phyloP scores from a whole-genome alignment of 495 filamentous ascomycete species.

The Penicillium samsonianum region DNA sequence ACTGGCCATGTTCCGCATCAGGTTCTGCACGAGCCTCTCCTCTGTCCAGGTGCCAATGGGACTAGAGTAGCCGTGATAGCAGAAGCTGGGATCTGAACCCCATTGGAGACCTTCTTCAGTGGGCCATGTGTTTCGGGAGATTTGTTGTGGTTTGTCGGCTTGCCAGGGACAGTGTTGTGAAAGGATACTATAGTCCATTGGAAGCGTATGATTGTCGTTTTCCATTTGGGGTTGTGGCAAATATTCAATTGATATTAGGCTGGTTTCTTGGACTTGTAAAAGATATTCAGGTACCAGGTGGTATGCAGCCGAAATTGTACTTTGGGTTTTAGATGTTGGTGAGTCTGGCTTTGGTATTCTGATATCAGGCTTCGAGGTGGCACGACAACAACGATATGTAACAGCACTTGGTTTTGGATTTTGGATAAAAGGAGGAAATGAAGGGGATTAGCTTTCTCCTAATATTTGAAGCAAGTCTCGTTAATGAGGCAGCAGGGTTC shows the following conservation, averaged over 20 bases:
- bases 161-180: constrained; percentile 3
- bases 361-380: not conserved
- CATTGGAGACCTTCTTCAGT: constrained; percentile 24
- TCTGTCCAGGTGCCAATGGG: constrained; percentile 32
- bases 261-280: not conserved
- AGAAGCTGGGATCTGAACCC: constrained; percentile 33
- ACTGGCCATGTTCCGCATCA: constrained; percentile 28
- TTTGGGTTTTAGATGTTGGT: not conserved
- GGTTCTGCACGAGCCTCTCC: constrained; percentile 23
- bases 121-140: constrained; percentile 1
- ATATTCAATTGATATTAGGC: no score
- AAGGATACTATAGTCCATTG: not conserved
- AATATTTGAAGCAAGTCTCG: not conserved
- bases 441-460: not conserved
- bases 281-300: not conserved
- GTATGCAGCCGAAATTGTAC: not conserved
- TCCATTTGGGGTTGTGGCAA: not conserved
- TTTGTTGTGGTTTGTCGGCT: not conserved
- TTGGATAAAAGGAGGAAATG: not conserved
- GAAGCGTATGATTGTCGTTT: not conserved
- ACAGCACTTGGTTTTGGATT: not conserved
- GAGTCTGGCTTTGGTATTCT: not conserved
- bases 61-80: constrained; percentile 28
- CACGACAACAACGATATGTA: not conserved
- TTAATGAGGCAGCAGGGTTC: not conserved